Conservation (phyloP, 805 yeast species). For the Saturnispora bothae region DNA sequence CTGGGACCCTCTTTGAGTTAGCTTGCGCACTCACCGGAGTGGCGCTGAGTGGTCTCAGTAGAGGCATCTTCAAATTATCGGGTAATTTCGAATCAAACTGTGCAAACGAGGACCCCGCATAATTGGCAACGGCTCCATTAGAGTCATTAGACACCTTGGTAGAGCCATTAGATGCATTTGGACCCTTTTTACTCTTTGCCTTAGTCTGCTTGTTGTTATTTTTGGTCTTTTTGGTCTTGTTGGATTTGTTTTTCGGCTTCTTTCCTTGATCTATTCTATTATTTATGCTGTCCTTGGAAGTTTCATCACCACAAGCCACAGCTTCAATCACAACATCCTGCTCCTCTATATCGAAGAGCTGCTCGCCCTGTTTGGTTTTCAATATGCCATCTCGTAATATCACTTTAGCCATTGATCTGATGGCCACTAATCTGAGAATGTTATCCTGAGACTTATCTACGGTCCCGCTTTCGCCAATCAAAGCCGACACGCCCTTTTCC, state of each 20-base stretch:
- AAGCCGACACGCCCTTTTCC: slow-evolving; percentile 22
- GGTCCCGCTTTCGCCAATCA: slow-evolving; percentile 22
- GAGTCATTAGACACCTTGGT: too few species aligned
- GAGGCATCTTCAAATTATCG: slow-evolving; percentile 8
- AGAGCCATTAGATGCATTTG: too few species aligned
- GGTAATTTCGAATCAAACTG: slow-evolving; percentile 10
- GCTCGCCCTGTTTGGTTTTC: slow-evolving; percentile 16
- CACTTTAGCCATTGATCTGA: slow-evolving; percentile 25
- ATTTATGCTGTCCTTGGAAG: neutral
- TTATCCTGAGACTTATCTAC: slow-evolving; percentile 22
- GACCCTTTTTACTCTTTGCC: slow-evolving; percentile 1
- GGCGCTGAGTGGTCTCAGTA: too few species aligned
- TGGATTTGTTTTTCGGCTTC: neutral
- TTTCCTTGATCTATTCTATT: too few species aligned
- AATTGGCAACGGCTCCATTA: too few species aligned
- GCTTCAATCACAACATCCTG: neutral
- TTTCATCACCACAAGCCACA: neutral
- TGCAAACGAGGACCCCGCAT: slow-evolving; percentile 14
- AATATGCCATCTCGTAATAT: slow-evolving; percentile 20
- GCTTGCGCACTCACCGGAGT: too few species aligned
- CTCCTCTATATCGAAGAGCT: neutral
- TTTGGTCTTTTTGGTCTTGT: too few species aligned
- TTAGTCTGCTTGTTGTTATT: too few species aligned
- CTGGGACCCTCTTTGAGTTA: too few species aligned
- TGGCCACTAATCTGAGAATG: slow-evolving; percentile 25